These are phyloP conservation scores for Bretschneidera sinensis DNA, from an alignment of 345 rosid genomes.

Conservation along the genomic window DNA sequence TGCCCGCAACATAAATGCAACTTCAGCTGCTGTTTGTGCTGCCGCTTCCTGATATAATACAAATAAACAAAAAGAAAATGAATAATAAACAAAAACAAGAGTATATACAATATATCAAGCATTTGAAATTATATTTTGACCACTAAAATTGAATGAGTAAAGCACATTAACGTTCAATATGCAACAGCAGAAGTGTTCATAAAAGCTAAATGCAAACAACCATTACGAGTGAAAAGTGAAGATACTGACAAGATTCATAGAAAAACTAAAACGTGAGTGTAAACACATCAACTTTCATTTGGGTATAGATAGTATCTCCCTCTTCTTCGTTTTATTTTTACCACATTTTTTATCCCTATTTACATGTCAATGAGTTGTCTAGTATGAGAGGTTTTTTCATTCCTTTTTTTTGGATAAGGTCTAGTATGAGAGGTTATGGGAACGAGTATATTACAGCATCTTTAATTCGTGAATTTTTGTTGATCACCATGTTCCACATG, in stretches of 20 bases:
- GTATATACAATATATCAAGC: not conserved
- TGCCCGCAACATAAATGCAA: constrained; percentile 84
- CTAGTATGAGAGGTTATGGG: not conserved
- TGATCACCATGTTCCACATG: not conserved
- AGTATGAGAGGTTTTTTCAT: not conserved
- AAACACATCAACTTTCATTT: not conserved
- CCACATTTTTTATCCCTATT: too few relatives aligned
- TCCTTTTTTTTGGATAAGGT: too few relatives aligned
- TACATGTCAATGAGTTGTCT: too few relatives aligned
- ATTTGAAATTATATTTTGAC: constrained; percentile 3
- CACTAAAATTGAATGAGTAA: not conserved
- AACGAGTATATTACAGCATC: not conserved
- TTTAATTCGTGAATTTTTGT: not conserved
- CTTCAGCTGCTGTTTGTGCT: constrained; percentile 81
- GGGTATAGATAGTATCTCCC: not conserved
- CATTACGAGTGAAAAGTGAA: not conserved
- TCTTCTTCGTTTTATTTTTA: not conserved
- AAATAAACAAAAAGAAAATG: constrained; percentile 1
- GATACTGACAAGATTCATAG: not conserved
- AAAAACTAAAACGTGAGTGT: too few relatives aligned
- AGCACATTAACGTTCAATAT: not conserved
- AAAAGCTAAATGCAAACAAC: not conserved
- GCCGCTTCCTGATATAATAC: constrained; percentile 72
- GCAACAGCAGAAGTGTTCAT: not conserved
- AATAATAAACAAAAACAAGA: not conserved